A percentile compares a stretch with the other conserved stretches of the same genome.
Conservation (phyloP, 495 filamentous ascomycete genomes). For the Evernia prunastri region DNA sequence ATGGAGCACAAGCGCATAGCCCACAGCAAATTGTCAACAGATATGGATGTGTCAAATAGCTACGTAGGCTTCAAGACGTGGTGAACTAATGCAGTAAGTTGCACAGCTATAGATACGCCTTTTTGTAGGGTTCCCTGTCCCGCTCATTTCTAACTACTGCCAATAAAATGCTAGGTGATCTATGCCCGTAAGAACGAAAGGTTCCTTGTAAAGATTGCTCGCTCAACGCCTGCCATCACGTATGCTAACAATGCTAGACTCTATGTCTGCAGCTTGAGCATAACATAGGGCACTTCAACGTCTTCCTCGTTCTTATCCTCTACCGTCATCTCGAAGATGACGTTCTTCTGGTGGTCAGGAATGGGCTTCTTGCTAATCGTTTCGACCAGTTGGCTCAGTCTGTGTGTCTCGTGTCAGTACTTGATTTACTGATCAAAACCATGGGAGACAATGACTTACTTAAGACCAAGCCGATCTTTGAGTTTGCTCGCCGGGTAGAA, state of each 20-base stretch:
- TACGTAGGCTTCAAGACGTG: too few species aligned
- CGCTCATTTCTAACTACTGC: too few species aligned
- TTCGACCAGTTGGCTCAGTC: constrained; percentile 81
- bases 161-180: constrained; percentile 1
- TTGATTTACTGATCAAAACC: constrained; percentile 8
- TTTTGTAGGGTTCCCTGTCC: too few species aligned
- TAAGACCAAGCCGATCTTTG: constrained; percentile 68
- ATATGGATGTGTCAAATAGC: too few species aligned
- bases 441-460: constrained; percentile 44
- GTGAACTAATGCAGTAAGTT: too few species aligned
- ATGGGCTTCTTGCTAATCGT: constrained; percentile 86
- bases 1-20: background rate
- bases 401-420: constrained; percentile 27
- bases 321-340: constrained; percentile 93
- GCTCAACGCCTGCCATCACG: constrained; percentile 6
- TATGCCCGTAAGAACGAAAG: background rate
- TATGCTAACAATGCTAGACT: constrained; percentile 3
- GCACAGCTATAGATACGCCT: too few species aligned
- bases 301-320: constrained; percentile 90
- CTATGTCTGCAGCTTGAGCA: constrained; percentile 61
- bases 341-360: constrained; percentile 83
- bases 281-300: constrained; percentile 95
- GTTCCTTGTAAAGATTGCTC: background rate
- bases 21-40: background rate
- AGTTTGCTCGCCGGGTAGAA: constrained; percentile 88